These are phyloP conservation scores for Pythium folliculosum DNA, from an alignment of 352 stramenopile species.

Conservation along the genomic window DNA sequence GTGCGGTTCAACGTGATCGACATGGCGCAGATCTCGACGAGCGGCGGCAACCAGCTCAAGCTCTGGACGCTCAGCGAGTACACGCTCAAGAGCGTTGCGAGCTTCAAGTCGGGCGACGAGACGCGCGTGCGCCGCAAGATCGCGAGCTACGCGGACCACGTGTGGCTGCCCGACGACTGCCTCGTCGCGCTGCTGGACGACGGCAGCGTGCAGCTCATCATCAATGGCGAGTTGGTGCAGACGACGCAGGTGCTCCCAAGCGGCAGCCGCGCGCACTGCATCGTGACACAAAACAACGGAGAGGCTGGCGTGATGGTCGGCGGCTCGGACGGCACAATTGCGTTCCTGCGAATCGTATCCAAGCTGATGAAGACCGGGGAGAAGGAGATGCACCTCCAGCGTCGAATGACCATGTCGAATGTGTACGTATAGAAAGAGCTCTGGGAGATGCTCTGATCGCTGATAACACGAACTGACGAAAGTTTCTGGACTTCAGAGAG, in stretches of 20 bases:
- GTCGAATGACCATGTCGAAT: conserved; percentile 52
- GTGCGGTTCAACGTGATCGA: conserved; percentile 80
- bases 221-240: conserved; percentile 74
- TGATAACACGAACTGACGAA: background rate
- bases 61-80: conserved; percentile 80
- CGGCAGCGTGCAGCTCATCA: conserved; percentile 72
- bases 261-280: conserved; percentile 13
- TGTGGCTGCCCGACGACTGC: conserved; percentile 68
- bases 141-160: conserved; percentile 65
- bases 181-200: conserved; percentile 70
- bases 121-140: conserved; percentile 44
- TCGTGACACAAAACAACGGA: conserved; percentile 56
- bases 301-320: conserved; percentile 62
- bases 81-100: conserved; percentile 63
- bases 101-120: conserved; percentile 79
- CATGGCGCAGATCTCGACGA: conserved; percentile 78
- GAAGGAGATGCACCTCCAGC: conserved; percentile 73
- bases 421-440: conserved; percentile 30
- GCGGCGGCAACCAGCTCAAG: conserved; percentile 62
- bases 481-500: conserved; percentile 31
- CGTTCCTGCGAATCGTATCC: conserved; percentile 52
- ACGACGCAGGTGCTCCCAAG: conserved; percentile 39
- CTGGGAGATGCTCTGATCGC: background rate
- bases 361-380: conserved; percentile 60
- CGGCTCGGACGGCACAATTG: conserved; percentile 55